phyloP scores from a whole-genome alignment of 225 moss, liverwort and hornwort genomes.

The Sphagnum contortum region DNA sequence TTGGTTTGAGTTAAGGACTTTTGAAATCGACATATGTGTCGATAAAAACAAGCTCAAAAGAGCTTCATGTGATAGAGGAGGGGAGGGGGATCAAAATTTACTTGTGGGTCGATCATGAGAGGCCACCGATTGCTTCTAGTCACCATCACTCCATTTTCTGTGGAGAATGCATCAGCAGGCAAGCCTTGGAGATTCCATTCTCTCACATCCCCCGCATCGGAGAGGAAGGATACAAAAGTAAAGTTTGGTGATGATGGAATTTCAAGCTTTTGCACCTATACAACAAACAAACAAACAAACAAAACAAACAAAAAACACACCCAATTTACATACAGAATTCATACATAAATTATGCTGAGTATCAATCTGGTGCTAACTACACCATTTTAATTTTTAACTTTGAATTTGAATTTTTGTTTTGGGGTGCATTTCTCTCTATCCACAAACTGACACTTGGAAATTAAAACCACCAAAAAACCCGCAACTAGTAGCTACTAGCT shows the following conservation, averaged over 20 bases:
- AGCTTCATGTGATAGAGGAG: too few relatives aligned
- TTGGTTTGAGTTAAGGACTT: background rate
- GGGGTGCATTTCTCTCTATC: too few relatives aligned
- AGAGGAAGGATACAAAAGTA: slow-evolving; percentile 61
- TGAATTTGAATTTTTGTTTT: too few relatives aligned
- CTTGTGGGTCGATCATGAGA: slow-evolving; percentile 87
- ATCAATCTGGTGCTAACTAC: too few relatives aligned
- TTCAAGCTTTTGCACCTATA: slow-evolving; percentile 42
- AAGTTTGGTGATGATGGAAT: slow-evolving; percentile 59
- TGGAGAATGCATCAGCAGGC: slow-evolving; percentile 71
- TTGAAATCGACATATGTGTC: background rate
- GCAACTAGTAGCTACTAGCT: background rate
- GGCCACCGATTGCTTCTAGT: slow-evolving; percentile 76
- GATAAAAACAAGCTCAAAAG: background rate
- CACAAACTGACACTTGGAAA: too few relatives aligned
- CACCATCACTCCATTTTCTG: slow-evolving; percentile 75
- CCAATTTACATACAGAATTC: too few relatives aligned
- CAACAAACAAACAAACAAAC: background rate
- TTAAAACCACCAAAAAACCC: too few relatives aligned
- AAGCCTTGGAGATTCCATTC: slow-evolving; percentile 85
- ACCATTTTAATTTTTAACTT: too few relatives aligned
- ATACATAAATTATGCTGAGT: too few relatives aligned
- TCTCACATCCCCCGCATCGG: slow-evolving; percentile 67
- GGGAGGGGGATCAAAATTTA: slow-evolving; percentile 2
- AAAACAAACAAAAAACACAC: too few relatives aligned